Evolutionary conservation across 305 asterid species (phyloP), one percentile per base, ranked within the genome.

Genomic region (Fraxinus floribunda): DNA sequence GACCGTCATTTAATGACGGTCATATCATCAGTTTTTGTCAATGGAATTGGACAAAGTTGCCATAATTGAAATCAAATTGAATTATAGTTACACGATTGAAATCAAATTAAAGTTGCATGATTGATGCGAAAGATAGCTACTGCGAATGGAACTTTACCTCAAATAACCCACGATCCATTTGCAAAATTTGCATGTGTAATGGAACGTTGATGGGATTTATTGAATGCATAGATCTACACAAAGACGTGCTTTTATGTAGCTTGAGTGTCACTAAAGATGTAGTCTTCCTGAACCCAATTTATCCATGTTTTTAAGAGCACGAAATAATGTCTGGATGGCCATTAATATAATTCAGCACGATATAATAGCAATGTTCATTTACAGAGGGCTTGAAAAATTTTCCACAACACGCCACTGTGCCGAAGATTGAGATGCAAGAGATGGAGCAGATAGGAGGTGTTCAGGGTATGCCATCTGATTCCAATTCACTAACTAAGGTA

Each of bases 371-470:
- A 29, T 46, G 15, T 80, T 18, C 22, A 62, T 62, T 81, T 88
- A 89, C 95, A 96, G 99, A 96, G 90, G 97, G 96, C 79, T 90
- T 96, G 89, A 93, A 94, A 81, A 92, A 29, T 73, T 89, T 86
- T 46, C 95, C 98, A 1, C 91, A 93, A 24, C 90, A 87, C 26
- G 52, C 87, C 68, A 83, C 84, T 49, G 73, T 87, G 5, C 82
- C 93, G 74, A 94, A 92, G 88, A 87, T 82, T 22, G 93, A 91
- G 88, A 81, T 84, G 81, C 98, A 88, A 81, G 97, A 92, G 88
- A 84, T 82, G 80, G 97, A 94, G 80, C 95, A 86, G 86, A 78
- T 52, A 80, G 91, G 94, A 5, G 90, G 90, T 77, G 83, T 83
- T 76, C 94, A 89, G 80, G 89, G 88, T 49, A 75, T 89, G 78